These are phyloP conservation scores for Cryptococcus jaspeensis DNA, from an alignment of 1,284 basidiomycete species.

Conservation along the genomic window DNA sequence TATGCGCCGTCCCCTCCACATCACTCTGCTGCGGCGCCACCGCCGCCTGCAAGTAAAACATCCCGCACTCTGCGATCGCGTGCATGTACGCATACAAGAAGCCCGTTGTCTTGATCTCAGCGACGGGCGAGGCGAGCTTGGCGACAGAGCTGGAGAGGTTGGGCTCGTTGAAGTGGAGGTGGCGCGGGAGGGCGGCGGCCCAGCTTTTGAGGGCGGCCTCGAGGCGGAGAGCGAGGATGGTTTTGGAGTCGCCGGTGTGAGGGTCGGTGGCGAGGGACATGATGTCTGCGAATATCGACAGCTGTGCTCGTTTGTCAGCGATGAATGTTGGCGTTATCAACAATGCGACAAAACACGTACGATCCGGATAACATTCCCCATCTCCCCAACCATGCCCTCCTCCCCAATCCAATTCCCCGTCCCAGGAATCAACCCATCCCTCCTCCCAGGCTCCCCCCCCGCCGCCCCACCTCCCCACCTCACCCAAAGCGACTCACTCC, in stretches of 20 bases:
- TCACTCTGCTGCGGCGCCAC: constrained; percentile 31
- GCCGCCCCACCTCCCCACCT: constrained; percentile 40
- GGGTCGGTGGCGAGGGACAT: constrained; percentile 31
- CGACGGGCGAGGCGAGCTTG: constrained; percentile 42
- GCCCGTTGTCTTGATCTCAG: constrained; percentile 41
- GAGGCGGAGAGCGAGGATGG: constrained; percentile 6
- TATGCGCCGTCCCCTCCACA: constrained; percentile 32
- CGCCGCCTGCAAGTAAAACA: constrained; percentile 53
- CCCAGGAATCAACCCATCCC: constrained; percentile 34
- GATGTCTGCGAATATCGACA: constrained; percentile 39
- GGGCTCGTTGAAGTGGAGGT: constrained; percentile 52
- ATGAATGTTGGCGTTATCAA: background rate
- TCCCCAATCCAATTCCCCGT: constrained; percentile 40
- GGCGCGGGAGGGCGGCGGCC: constrained; percentile 49
- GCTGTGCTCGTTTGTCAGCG: constrained; percentile 11
- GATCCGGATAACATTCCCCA: constrained; percentile 50
- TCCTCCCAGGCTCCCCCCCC: constrained; percentile 29
- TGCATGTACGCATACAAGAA: constrained; percentile 55
- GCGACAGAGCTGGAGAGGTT: constrained; percentile 46
- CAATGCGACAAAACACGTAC: constrained; percentile 35
- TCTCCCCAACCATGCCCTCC: constrained; percentile 47
- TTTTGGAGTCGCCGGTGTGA: constrained; percentile 7
- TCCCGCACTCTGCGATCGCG: constrained; percentile 52
- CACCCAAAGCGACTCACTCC: constrained; percentile 40
- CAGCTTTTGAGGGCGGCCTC: constrained; percentile 36